These are phyloP conservation scores for Cyclotella atomus DNA, from an alignment of 108 stramenopile species.

Conservation along the genomic window DNA sequence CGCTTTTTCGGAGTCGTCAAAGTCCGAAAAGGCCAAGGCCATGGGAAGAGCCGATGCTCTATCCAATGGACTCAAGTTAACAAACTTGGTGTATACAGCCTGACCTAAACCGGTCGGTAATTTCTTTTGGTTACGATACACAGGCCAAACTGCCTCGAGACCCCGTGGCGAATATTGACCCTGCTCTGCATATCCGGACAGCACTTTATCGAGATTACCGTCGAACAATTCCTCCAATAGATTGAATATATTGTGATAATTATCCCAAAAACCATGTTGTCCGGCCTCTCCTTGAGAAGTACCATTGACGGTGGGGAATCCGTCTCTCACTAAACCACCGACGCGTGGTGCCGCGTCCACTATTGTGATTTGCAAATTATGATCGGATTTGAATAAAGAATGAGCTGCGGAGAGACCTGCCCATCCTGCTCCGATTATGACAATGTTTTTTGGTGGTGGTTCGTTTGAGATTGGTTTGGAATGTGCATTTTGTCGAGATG, in stretches of 20 bases:
- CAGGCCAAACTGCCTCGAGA: conserved; percentile 78
- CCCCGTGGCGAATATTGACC: conserved; percentile 75
- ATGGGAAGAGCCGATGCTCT: conserved; percentile 67
- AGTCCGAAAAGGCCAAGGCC: conserved; percentile 75
- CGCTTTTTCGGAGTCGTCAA: conserved; percentile 67
- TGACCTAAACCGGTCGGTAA: conserved; percentile 78
- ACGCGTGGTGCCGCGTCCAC: conserved; percentile 73
- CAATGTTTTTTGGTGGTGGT: conserved; percentile 54
- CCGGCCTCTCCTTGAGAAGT: conserved; percentile 67
- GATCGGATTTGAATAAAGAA: conserved; percentile 50
- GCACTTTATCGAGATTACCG: conserved; percentile 33
- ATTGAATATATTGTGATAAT: conserved; percentile 75
- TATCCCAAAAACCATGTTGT: conserved; percentile 87
- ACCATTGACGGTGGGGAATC: conserved; percentile 60
- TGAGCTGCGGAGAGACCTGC: conserved; percentile 81
- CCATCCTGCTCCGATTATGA: conserved; percentile 86
- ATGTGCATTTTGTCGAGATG: too few species aligned
- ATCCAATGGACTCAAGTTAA: conserved; percentile 54
- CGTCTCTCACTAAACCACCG: conserved; percentile 83
- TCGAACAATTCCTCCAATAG: conserved; percentile 48
- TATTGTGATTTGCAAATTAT: conserved; percentile 57
- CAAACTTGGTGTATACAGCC: conserved; percentile 67
- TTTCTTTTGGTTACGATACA: conserved; percentile 45
- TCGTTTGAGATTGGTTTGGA: too few species aligned
- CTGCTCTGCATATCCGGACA: conserved; percentile 76